Percentiles rank a stretch among this genome's conserved stretches.
These are phyloP conservation scores for Crotalaria pallida DNA, from an alignment of 306 rosid genomes.

Conservation along the genomic window DNA sequence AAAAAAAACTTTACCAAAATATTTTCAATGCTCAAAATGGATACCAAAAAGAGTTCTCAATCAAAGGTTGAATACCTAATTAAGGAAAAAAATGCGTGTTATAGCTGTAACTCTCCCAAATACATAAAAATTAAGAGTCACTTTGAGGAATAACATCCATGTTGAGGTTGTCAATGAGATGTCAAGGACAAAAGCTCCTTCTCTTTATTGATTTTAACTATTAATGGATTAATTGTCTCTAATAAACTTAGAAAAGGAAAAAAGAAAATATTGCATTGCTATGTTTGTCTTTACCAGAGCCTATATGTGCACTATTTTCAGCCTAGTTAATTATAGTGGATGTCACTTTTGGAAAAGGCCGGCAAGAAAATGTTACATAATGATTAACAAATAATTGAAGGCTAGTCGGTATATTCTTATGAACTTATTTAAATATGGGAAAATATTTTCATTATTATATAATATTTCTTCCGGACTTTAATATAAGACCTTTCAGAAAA, in stretches of 20 bases:
- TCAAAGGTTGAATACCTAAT: not conserved
- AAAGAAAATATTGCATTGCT: slow-evolving; percentile 21
- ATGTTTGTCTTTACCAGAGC: slow-evolving; percentile 8
- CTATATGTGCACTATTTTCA: not conserved
- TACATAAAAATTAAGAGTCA: slow-evolving; percentile 9
- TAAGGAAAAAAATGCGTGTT: slow-evolving; percentile 17
- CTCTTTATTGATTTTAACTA: slow-evolving; percentile 23
- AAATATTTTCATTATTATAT: not conserved
- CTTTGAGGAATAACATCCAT: slow-evolving; percentile 15
- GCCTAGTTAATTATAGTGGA: slow-evolving; percentile 31
- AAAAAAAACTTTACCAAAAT: not conserved
- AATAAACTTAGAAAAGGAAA: slow-evolving; percentile 12
- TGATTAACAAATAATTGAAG: not conserved
- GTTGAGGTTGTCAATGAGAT: slow-evolving; percentile 29
- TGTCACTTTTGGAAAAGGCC: not conserved
- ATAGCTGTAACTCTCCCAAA: not conserved
- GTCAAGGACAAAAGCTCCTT: slow-evolving; percentile 18
- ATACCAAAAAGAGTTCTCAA: not conserved
- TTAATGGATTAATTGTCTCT: slow-evolving; percentile 23
- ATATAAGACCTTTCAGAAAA: no score
- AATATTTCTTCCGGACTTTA: no score
- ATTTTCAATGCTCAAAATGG: not conserved
- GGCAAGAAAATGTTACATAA: not conserved
- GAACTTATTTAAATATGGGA: slow-evolving; percentile 5
- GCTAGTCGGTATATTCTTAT: not conserved